Base-by-base conservation (phyloP, 805 yeast genomes). In the Myxozyma nipponensis region DNA sequence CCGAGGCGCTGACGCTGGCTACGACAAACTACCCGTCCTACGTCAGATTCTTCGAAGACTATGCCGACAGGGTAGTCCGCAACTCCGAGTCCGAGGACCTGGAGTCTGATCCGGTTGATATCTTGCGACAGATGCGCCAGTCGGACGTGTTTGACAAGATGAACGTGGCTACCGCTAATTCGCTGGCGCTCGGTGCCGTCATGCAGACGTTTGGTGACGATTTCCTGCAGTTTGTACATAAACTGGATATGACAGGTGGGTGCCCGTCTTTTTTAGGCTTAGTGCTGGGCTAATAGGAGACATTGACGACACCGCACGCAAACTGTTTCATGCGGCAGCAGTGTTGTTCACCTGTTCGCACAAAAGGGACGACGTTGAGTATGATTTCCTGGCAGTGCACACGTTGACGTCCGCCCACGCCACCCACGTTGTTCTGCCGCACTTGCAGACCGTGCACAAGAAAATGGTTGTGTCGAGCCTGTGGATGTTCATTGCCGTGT, bases 1-100 rank as follows among this genome's bases (percentile, higher is more conserved):
- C 62, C 22, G 70, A 68, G 32, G 54, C 46, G 9, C 56, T 70
- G 42, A 63, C 68, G 0, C 46, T 65, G 54, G 58, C 64, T 4
- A 61, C 62, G 22, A 47, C 52, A 18, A 62, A 55, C 28, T 58
- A 56, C 44, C 22, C 40, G 17, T 48, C 39, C n/a, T 43, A 18
- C 13, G 28, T 42, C n/a, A 13, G 10, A 15, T 34, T 30, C 18
- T 30, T 53, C 13, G 39, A 41, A 15, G 49, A 47, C 23, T 56
- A 36, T 35, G 25, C 46, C 9, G 21, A 34, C 7, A 42, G 35
- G 13, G 32, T 28, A 28, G 13, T 28, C 32, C 32, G 32, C 7
- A 28, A 28, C 13, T 28, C 32, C 32, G 32, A 28, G 32, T 7
- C 32, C 13, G 32, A 43, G 26, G 15, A 42, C 38, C 30, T 54